Conservation (phyloP, 805 yeast species). For the Candida insectalens region DNA sequence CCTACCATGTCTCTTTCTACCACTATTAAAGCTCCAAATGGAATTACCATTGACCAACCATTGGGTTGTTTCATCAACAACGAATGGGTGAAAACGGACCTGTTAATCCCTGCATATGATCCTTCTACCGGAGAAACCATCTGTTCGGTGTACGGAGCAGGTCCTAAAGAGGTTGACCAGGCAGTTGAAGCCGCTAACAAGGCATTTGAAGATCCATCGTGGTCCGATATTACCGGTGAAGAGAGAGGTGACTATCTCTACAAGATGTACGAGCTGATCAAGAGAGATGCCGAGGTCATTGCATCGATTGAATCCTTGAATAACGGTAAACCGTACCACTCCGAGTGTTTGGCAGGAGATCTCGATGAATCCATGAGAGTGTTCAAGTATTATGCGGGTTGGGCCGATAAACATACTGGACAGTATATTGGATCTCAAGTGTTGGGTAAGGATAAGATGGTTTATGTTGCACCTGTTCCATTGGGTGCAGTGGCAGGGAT, state of each 20-base stretch:
- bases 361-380: conserved; percentile 25
- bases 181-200: conserved; percentile 60
- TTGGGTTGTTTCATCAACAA: conserved; percentile 54
- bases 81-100: conserved; percentile 30
- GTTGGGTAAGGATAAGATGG: conserved; percentile 33
- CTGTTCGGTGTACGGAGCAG: conserved; percentile 47
- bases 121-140: conserved; percentile 49
- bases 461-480: conserved; percentile 45
- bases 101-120: conserved; percentile 17
- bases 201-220: conserved; percentile 40
- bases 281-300: conserved; percentile 37
- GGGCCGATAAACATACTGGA: conserved; percentile 71
- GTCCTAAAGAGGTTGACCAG: conserved; percentile 48
- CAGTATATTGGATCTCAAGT: conserved; percentile 33
- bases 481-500: conserved; percentile 75
- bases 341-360: conserved; percentile 33
- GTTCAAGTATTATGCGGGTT: conserved; percentile 65
- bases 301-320: conserved; percentile 48
- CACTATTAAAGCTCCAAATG: conserved; percentile 23
- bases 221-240: conserved; percentile 40
- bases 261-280: conserved; percentile 42
- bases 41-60: conserved; percentile 22
- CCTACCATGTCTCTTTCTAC: not conserved
- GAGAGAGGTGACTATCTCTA: conserved; percentile 42
- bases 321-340: conserved; percentile 45